phyloP scores from a whole-genome alignment of 257 asterid genomes.

The Rubia yunnanensis region DNA sequence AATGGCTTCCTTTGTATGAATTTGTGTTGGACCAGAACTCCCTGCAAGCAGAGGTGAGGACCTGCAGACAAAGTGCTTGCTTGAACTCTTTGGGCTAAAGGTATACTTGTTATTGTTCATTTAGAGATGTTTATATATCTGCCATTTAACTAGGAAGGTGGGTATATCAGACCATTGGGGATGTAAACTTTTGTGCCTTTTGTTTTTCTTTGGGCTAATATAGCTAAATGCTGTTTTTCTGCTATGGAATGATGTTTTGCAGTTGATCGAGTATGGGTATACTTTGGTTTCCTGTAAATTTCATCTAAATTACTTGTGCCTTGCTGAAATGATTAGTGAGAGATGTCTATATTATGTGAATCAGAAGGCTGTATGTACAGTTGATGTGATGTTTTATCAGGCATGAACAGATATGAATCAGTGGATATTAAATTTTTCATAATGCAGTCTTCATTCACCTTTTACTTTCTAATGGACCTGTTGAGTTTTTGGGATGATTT shows the following conservation, averaged over 20 bases:
- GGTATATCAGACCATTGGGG: background rate
- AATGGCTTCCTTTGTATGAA: slow-evolving; percentile 10
- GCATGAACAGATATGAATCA: background rate
- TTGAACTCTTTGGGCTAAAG: slow-evolving; percentile 95
- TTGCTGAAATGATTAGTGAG: background rate
- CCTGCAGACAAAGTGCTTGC: slow-evolving; percentile 90
- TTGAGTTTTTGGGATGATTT: background rate
- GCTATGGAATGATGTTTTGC: background rate
- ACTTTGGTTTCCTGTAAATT: background rate
- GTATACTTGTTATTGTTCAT: slow-evolving; percentile 26
- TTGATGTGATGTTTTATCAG: background rate
- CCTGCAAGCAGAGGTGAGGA: slow-evolving; percentile 97
- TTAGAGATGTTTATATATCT: background rate
- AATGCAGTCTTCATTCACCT: background rate
- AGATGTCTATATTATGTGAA: background rate
- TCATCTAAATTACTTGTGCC: background rate
- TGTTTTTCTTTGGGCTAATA: background rate
- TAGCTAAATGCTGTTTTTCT: background rate
- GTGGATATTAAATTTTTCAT: background rate
- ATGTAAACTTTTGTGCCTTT: background rate
- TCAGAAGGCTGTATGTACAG: background rate
- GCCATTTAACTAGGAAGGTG: background rate
- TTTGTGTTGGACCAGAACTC: slow-evolving; percentile 45
- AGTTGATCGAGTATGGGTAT: background rate
- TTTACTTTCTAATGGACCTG: background rate